phyloP scores from a whole-genome alignment of 2,329 filamentous ascomycete genomes.

The Pezicula radicicola region DNA sequence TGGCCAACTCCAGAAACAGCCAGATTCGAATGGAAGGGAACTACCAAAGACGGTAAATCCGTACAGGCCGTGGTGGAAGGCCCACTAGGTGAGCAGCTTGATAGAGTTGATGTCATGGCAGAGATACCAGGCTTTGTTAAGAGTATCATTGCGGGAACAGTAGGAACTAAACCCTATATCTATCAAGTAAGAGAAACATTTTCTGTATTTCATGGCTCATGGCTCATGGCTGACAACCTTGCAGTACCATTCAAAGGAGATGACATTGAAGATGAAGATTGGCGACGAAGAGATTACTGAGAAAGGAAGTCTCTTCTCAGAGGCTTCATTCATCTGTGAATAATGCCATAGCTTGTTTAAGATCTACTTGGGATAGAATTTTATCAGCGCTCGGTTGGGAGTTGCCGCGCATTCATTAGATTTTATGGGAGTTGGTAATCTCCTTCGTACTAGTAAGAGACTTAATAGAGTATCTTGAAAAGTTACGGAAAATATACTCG shows the following conservation, averaged over 20 bases:
- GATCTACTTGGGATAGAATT: no score
- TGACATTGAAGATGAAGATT: conserved; percentile 79
- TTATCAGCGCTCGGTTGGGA: no score
- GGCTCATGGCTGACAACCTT: conserved; percentile 19
- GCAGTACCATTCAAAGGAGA: conserved; percentile 66
- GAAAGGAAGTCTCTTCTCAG: conserved; percentile 75
- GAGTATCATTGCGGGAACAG: conserved; percentile 82
- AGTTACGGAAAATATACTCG: no score
- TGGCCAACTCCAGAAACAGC: conserved; percentile 84
- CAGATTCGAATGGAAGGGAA: conserved; percentile 76
- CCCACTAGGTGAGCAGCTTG: conserved; percentile 64
- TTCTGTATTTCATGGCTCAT: background rate
- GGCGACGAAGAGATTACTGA: conserved; percentile 77
- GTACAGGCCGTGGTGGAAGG: conserved; percentile 70
- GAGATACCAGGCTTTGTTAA: conserved; percentile 96
- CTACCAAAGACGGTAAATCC: conserved; percentile 70
- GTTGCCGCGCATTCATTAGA: no score
- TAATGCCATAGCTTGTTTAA: conserved; percentile 11
- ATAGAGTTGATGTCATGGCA: conserved; percentile 93
- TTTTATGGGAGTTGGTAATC: no score
- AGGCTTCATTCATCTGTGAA: conserved; percentile 90
- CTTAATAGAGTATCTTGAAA: no score
- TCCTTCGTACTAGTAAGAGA: no score
- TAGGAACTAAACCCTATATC: conserved; percentile 94
- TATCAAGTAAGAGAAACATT: conserved; percentile 68